Evolutionary conservation across 768 basidiomycete species (phyloP), one percentile per base, ranked within the genome.

Genomic region (Boletus subcaerulescens): DNA sequence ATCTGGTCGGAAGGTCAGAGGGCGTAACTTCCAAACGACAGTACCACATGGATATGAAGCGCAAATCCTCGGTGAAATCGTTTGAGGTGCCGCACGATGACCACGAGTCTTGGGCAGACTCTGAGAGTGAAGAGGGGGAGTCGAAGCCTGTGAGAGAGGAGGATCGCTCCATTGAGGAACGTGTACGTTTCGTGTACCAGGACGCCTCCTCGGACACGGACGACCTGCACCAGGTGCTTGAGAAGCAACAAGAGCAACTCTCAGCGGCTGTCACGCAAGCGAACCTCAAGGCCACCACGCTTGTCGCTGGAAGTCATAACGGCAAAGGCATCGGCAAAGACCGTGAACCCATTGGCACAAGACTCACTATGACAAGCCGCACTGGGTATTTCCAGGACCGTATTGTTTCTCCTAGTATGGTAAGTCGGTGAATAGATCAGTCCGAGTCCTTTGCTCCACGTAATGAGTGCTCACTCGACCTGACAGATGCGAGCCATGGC

Each of bases 401-500:
- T 48, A 89, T 98, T 64, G 84, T 99, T 56, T 87, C 94, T 4
- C 96, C 97, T 0, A 91, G 89, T 65, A 98, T 99, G 95, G 96
- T 96, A 68, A 65, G 91, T 73, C 17, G 29, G 14, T 22, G 38
- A 39, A 46, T 46, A 31, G 50, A 57, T 36, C 13, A n/a, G 45
- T 50, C 39, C 52, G 35, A 50, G 52, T 43, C 26, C 26, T 11
- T 31, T 36, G 17, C 9, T 50, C 17, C 14, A n/a, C 12, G 40
- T 41, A 40, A 38, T 14, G 15, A 46, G 22, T 33, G 43, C 46
- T 67, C 35, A 66, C n/a, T 41, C 26, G n/a, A 52, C n/a, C 15
- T n/a, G 35, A 53, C 42, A 98, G 96, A 98, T 98, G 93, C 91
- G 97, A 35, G 95, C 96, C 0, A 99, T 99, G 97, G 96, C 96